Base-by-base conservation (phyloP, 352 stramenopile genomes). In the Pythium volutum region DNA sequence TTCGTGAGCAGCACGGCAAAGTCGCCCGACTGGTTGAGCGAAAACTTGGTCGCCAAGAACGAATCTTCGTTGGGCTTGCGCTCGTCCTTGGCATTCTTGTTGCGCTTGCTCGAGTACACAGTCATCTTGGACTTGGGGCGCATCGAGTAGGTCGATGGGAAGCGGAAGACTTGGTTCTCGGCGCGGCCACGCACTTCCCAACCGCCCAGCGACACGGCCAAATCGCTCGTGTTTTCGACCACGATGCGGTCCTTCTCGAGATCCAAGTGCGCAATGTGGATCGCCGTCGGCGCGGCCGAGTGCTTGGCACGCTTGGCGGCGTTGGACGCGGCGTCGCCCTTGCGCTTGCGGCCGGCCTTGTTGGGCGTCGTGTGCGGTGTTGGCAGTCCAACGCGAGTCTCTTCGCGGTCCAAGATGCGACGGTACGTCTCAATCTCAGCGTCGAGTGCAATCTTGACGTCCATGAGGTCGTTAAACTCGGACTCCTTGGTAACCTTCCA, bases 381-480 rank as follows among this genome's bases (percentile, higher is more conserved):
- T n/a, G 79, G 65, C 5, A 84, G 60, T 47, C 79, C 79, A 1
- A 91, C 79, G 27, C 81, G 82, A 22, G 65, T 84, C 59, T 91
- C 81, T 60, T 93, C 81, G 18, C 84, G 84, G 66, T 91, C 82
- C 56, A 93, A 70, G 66, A 93, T 93, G 23, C 80, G 81, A 25
- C 77, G 80, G 62, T 93, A 93, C 43, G 86, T 83, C 60, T 78
- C 84, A 55, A 93, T 91, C 67, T 93, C 84, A 20, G 77, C 73
- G 47, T 87, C 78, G 22, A 91, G 71, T 1, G 74, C 79, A 50
- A 93, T 93, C 60, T 93, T 93, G 26, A 93, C 83, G 55, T 93
- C 84, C 84, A 93, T 93, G 45, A 93, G 75, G 58, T 93, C 84
- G 55, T 94, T 94, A 50, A 94, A 92, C 54, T 94, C 82, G 18